These are phyloP conservation scores for Rhizophagus clarus DNA, from an alignment of 192 early-diverging fungal species.

Conservation along the genomic window DNA sequence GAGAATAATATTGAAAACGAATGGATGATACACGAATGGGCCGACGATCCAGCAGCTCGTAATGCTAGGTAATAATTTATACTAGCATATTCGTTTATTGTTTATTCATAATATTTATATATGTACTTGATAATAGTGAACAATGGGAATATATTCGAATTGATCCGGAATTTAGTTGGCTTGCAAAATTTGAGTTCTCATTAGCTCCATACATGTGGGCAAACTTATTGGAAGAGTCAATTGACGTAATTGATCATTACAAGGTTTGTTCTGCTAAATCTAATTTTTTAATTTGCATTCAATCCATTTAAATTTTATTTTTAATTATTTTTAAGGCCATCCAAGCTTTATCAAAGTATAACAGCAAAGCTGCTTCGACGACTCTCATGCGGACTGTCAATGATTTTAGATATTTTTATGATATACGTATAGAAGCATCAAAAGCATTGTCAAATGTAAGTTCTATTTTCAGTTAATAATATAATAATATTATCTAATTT, in stretches of 20 bases:
- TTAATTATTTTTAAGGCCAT: slow-evolving; percentile 60
- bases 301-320: slow-evolving; percentile 1
- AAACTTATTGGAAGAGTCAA: slow-evolving; percentile 84
- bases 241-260: slow-evolving; percentile 89
- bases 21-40: slow-evolving; percentile 79
- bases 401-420: slow-evolving; percentile 82
- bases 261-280: slow-evolving; percentile 54
- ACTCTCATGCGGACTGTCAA: slow-evolving; percentile 75
- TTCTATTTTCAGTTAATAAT: neutral
- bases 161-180: slow-evolving; percentile 94
- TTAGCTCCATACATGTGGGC: slow-evolving; percentile 97
- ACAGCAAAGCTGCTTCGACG: slow-evolving; percentile 67
- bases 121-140: slow-evolving; percentile 40
- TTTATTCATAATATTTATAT: neutral
- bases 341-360: slow-evolving; percentile 61
- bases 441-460: slow-evolving; percentile 63
- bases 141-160: slow-evolving; percentile 97
- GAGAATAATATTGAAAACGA: slow-evolving; percentile 63
- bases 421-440: slow-evolving; percentile 82
- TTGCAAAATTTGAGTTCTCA: slow-evolving; percentile 81
- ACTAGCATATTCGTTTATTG: neutral
- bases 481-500: neutral
- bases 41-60: slow-evolving; percentile 72
- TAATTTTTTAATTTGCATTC: neutral
- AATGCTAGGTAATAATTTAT: slow-evolving; percentile 18